These are phyloP conservation scores for Dendrobium huoshanense DNA, from an alignment of 106 monocot genomes.

Conservation along the genomic window DNA sequence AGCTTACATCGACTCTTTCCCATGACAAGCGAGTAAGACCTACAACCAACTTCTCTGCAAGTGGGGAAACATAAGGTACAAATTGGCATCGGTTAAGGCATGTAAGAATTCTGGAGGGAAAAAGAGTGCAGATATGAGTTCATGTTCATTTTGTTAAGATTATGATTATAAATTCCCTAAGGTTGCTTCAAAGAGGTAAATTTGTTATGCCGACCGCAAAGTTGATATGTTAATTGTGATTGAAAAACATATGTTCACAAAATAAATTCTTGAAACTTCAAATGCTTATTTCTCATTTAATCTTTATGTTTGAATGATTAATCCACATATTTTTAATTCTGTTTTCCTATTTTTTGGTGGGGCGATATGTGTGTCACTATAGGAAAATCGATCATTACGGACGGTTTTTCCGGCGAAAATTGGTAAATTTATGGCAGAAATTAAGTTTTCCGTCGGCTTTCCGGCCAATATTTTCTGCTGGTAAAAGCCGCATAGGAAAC, in stretches of 20 bases:
- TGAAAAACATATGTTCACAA: not conserved
- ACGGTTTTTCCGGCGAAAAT: too few species aligned
- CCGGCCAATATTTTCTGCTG: too few species aligned
- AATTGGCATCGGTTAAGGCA: not conserved
- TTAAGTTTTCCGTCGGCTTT: too few species aligned
- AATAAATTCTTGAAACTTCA: too few species aligned
- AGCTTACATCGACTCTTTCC: conserved; percentile 98
- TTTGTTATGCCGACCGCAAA: not conserved
- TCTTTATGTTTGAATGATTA: too few species aligned
- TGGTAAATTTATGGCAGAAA: too few species aligned
- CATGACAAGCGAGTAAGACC: conserved; percentile 68
- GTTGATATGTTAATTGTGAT: not conserved
- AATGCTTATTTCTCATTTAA: too few species aligned
- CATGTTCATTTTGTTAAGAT: not conserved
- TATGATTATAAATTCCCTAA: not conserved
- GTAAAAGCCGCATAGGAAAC: too few species aligned
- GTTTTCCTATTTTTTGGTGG: too few species aligned
- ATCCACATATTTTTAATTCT: too few species aligned
- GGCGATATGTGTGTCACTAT: too few species aligned
- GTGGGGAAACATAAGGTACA: not conserved
- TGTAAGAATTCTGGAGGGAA: not conserved
- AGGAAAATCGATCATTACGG: too few species aligned
- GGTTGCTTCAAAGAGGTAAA: conserved; percentile 1
- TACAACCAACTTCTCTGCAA: conserved; percentile 65
- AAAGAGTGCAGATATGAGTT: not conserved